Percentiles rank a stretch among this genome's conserved stretches.
These are phyloP conservation scores for Hevea brasiliensis DNA, from an alignment of 345 rosid species.

Conservation along the genomic window DNA sequence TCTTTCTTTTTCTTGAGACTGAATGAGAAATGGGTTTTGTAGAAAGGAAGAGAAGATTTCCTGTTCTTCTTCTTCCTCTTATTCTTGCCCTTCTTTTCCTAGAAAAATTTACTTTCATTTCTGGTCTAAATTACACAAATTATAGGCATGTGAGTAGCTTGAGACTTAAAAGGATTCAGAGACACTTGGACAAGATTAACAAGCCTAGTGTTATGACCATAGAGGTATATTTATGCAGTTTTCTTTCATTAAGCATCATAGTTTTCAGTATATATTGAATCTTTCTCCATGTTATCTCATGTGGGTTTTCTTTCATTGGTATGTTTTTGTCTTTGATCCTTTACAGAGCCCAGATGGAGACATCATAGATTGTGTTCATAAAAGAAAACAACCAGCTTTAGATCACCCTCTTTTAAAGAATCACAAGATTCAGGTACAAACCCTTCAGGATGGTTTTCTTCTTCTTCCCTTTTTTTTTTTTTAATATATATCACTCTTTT, in stretches of 20 bases:
- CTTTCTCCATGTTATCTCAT: too few species aligned
- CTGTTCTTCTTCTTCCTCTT: conserved; percentile 13
- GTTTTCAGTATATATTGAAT: too few species aligned
- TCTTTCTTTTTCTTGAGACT: conserved; percentile 26
- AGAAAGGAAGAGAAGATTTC: conserved; percentile 23
- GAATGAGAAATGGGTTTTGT: conserved; percentile 44
- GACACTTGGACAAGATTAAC: conserved; percentile 31
- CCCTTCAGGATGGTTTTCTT: too few species aligned
- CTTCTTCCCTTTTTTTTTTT: too few species aligned
- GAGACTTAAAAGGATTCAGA: conserved; percentile 58
- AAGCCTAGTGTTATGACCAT: conserved; percentile 31
- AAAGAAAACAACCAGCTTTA: conserved; percentile 36
- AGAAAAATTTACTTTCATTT: conserved; percentile 19
- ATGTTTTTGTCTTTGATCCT: neutral
- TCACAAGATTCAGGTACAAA: conserved; percentile 37
- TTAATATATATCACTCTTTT: too few species aligned
- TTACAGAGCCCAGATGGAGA: conserved; percentile 41
- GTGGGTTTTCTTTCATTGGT: neutral
- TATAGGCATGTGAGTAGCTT: conserved; percentile 62
- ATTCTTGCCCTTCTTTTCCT: neutral
- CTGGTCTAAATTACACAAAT: conserved; percentile 50
- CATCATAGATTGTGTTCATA: conserved; percentile 36
- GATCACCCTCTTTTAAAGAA: conserved; percentile 35
- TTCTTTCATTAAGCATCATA: too few species aligned
- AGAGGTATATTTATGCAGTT: conserved; percentile 14